Percentiles rank a stretch among this genome's conserved stretches.
These are phyloP conservation scores for Boletus reticuloceps DNA, from an alignment of 768 basidiomycete species.

Conservation along the genomic window DNA sequence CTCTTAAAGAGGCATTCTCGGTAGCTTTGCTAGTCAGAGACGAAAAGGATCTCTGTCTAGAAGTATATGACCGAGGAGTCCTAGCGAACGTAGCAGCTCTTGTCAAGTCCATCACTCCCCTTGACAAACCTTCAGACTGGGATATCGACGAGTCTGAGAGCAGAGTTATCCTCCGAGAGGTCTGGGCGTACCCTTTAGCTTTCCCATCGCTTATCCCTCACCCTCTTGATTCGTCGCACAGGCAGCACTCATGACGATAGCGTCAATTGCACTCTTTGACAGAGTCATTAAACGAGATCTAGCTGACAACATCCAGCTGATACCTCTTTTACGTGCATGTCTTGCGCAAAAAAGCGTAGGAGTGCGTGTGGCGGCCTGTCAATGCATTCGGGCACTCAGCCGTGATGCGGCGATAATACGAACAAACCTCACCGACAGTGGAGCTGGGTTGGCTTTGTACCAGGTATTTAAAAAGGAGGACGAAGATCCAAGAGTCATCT, in stretches of 20 bases:
- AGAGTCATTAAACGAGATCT: constrained; percentile 71
- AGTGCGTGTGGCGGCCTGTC: constrained; percentile 84
- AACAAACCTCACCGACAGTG: constrained; percentile 82
- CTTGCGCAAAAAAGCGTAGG: constrained; percentile 65
- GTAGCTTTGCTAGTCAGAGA: constrained; percentile 70
- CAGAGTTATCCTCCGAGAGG: constrained; percentile 59
- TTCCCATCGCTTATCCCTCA: neutral
- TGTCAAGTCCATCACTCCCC: constrained; percentile 53
- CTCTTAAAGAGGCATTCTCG: neutral
- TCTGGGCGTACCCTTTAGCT: constrained; percentile 23
- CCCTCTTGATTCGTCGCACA: constrained; percentile 24
- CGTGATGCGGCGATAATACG: constrained; percentile 77
- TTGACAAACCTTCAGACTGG: constrained; percentile 46
- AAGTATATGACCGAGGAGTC: constrained; percentile 69
- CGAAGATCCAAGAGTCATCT: constrained; percentile 68
- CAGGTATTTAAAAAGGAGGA: constrained; percentile 52
- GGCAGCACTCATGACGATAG: constrained; percentile 74
- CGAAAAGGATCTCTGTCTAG: constrained; percentile 60
- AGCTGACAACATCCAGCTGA: constrained; percentile 54
- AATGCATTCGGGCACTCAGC: constrained; percentile 77
- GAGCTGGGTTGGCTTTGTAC: constrained; percentile 71
- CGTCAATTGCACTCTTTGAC: constrained; percentile 68
- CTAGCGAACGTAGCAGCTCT: constrained; percentile 53
- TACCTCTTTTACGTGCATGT: constrained; percentile 52
- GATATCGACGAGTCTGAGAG: constrained; percentile 72